phyloP scores from a whole-genome alignment of 23 red algal species.

The Gracilaria caudata region DNA sequence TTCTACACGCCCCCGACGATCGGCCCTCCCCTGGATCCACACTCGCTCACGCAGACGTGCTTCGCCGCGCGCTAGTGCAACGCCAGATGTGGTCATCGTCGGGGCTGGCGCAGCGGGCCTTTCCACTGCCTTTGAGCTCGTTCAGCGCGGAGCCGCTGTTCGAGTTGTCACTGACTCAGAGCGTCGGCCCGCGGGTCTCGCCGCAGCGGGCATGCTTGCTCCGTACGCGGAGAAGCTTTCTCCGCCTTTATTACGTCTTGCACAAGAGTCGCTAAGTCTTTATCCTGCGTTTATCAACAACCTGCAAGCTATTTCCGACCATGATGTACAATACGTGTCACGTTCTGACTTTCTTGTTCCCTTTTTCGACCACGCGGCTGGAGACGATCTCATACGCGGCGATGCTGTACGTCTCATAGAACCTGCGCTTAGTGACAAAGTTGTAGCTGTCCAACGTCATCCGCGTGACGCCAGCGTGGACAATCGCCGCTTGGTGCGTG shows the following conservation, averaged over 20 bases:
- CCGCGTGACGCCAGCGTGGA: slow-evolving; percentile 82
- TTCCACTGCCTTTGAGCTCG: slow-evolving; percentile 84
- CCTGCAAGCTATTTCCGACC: slow-evolving; percentile 30
- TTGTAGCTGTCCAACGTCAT: slow-evolving; percentile 68
- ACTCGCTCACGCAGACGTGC: background rate
- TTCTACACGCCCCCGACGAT: background rate
- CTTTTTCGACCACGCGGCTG: slow-evolving; percentile 3
- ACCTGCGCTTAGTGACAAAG: slow-evolving; percentile 61
- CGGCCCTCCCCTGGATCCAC: background rate
- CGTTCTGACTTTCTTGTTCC: slow-evolving; percentile 75
- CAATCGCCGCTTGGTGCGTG: slow-evolving; percentile 65
- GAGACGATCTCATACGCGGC: slow-evolving; percentile 34
- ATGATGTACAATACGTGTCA: slow-evolving; percentile 49
- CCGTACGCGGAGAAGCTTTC: slow-evolving; percentile 73
- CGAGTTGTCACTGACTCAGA: slow-evolving; percentile 48
- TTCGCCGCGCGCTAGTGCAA: background rate
- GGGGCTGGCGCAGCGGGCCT: slow-evolving; percentile 85
- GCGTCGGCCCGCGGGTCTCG: slow-evolving; percentile 41
- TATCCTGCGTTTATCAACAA: slow-evolving; percentile 75
- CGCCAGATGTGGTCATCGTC: slow-evolving; percentile 82
- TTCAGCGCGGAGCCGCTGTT: slow-evolving; percentile 64
- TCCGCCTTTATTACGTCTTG: slow-evolving; percentile 51
- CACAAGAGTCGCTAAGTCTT: slow-evolving; percentile 30
- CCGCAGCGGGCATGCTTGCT: slow-evolving; percentile 98
- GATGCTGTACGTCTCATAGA: slow-evolving; percentile 56